phyloP scores from a whole-genome alignment of 1,139 yeast genomes.

The Pichia sp. region DNA sequence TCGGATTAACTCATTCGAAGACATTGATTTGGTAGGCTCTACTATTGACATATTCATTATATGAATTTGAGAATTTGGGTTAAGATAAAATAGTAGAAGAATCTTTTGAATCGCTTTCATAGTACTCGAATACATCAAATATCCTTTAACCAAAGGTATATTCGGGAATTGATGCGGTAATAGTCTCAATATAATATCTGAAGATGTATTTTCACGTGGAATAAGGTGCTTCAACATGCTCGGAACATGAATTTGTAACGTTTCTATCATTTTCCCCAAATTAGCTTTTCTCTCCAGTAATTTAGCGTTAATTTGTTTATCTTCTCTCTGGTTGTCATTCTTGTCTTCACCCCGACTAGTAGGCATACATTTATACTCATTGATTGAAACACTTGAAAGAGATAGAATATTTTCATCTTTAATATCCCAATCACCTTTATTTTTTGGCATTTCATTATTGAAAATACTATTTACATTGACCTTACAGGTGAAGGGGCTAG shows the following conservation, averaged over 20 bases:
- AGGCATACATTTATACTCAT: too few relatives aligned
- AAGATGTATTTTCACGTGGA: slow-evolving; percentile 41
- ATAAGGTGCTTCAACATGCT: slow-evolving; percentile 41
- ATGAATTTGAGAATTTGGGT: slow-evolving; percentile 42
- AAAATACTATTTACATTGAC: too few relatives aligned
- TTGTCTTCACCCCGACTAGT: background rate
- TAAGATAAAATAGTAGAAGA: slow-evolving; percentile 44
- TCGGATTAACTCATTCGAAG: slow-evolving; percentile 18
- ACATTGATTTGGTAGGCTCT: slow-evolving; percentile 20
- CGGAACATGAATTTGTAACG: slow-evolving; percentile 49
- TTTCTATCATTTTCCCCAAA: slow-evolving; percentile 50
- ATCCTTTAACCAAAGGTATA: slow-evolving; percentile 55
- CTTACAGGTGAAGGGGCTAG: too few relatives aligned
- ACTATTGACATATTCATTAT: slow-evolving; percentile 34
- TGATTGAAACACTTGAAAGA: too few relatives aligned
- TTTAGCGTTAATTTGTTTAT: slow-evolving; percentile 1
- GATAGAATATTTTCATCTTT: too few relatives aligned
- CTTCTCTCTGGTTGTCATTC: background rate
- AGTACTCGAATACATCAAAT: slow-evolving; percentile 25
- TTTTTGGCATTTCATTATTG: too few relatives aligned
- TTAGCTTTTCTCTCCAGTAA: slow-evolving; percentile 38
- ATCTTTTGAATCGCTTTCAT: slow-evolving; percentile 47
- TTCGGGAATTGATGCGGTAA: slow-evolving; percentile 56
- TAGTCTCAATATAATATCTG: slow-evolving; percentile 47
- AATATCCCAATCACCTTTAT: too few relatives aligned